Conservation (phyloP, 2,329 filamentous ascomycete genomes). For the Bipolaris sorokiniana region DNA sequence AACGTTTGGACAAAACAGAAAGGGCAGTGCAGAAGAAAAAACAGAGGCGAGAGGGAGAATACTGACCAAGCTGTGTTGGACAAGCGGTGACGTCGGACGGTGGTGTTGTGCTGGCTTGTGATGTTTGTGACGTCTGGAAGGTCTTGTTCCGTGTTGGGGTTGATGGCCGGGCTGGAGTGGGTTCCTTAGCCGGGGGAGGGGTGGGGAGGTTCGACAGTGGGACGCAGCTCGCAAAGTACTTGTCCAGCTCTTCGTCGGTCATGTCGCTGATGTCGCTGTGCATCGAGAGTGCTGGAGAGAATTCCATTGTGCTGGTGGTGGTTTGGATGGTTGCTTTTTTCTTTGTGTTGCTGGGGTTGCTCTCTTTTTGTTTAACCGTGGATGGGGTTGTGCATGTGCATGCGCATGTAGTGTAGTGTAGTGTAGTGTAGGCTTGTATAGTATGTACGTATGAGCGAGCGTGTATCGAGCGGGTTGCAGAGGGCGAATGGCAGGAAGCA, state of each 20-base stretch:
- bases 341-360: conserved; percentile 10
- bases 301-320: conserved; percentile 25
- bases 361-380: not conserved
- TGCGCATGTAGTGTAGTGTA: not conserved
- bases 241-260: conserved; percentile 49
- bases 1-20: conserved; percentile 20
- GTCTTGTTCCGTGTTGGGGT: conserved; percentile 13
- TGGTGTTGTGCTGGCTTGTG: not conserved
- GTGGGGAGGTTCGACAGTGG: conserved; percentile 51
- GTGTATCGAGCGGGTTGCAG: not conserved
- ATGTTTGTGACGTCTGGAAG: not conserved
- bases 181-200: conserved; percentile 46
- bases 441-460: not conserved
- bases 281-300: conserved; percentile 35
- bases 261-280: conserved; percentile 44
- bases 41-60: not conserved
- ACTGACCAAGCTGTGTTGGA: conserved; percentile 42
- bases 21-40: conserved; percentile 18
- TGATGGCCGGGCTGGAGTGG: conserved; percentile 16
- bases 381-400: too few relatives aligned
- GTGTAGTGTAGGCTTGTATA: too few relatives aligned
- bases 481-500: not conserved
- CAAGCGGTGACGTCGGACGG: conserved; percentile 12
- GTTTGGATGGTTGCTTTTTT: not conserved
- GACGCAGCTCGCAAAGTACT: conserved; percentile 48